Percentiles rank a stretch among this genome's conserved stretches.
These are phyloP conservation scores for Aspergillus sclerotioniger DNA, from an alignment of 495 filamentous ascomycete genomes.

Conservation along the genomic window DNA sequence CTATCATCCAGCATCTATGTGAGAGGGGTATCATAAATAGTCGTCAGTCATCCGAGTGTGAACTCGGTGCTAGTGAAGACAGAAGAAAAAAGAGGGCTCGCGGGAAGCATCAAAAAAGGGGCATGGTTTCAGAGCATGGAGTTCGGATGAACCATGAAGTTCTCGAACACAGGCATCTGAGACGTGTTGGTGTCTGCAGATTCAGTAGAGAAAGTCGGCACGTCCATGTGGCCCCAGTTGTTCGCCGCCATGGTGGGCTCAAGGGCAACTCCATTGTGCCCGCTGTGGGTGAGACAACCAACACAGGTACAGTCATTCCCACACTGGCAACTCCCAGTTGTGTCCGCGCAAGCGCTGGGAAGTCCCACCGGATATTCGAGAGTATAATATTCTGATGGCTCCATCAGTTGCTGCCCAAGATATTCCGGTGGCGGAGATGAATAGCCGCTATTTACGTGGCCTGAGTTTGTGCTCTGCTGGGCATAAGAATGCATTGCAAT, in stretches of 20 bases:
- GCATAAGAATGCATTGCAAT: constrained; percentile 22
- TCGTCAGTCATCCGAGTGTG: constrained; percentile 17
- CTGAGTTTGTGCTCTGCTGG: constrained; percentile 14
- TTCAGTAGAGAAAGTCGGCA: background rate
- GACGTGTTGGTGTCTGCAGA: background rate
- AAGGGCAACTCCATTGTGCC: constrained; percentile 41
- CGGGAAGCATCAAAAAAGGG: background rate
- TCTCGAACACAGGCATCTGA: background rate
- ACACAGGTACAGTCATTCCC: constrained; percentile 49
- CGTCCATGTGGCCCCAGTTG: background rate
- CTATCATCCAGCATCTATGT: constrained; percentile 20
- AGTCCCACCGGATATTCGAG: constrained; percentile 46
- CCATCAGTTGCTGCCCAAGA: constrained; percentile 37
- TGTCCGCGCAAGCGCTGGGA: constrained; percentile 40
- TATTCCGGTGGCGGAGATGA: constrained; percentile 30
- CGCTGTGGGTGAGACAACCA: constrained; percentile 51
- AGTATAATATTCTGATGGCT: constrained; percentile 44
- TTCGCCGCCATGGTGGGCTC: constrained; percentile 6
- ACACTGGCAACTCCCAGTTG: constrained; percentile 49
- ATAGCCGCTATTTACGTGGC: constrained; percentile 26
- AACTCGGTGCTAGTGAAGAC: constrained; percentile 1
- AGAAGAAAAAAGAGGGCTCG: background rate
- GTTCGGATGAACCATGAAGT: background rate
- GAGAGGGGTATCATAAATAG: constrained; percentile 35
- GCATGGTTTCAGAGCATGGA: constrained; percentile 7